Evolutionary conservation across 2,329 filamentous ascomycete genomes (phyloP).

Genomic region (Colletotrichum chlorophyti): DNA sequence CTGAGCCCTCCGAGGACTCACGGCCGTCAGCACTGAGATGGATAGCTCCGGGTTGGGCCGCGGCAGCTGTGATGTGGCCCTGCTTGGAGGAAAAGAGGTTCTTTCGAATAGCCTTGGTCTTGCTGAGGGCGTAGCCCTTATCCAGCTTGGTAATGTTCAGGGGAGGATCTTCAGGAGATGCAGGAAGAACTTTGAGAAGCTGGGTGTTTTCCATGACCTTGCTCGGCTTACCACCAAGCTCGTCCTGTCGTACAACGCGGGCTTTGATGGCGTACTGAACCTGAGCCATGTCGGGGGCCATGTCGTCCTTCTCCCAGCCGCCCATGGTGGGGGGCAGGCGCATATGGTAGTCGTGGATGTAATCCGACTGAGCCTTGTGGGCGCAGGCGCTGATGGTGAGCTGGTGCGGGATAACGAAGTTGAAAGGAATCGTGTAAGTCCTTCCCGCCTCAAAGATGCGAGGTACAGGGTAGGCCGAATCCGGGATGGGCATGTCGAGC

Average conservation of each 20-base stretch:
- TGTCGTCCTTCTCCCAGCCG: conserved; percentile 60
- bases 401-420: conserved; percentile 65
- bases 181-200: conserved; percentile 60
- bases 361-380: conserved; percentile 52
- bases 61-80: conserved; percentile 54
- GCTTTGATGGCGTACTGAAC: conserved; percentile 61
- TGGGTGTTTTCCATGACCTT: conserved; percentile 50
- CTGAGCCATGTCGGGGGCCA: conserved; percentile 60
- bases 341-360: conserved; percentile 58
- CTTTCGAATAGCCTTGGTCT: conserved; percentile 60
- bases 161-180: conserved; percentile 56
- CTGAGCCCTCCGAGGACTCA: conserved; percentile 47
- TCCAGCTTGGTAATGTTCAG: conserved; percentile 56
- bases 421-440: conserved; percentile 60
- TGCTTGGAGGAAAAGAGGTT: conserved; percentile 58
- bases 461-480: conserved; percentile 53
- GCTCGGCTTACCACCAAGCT: conserved; percentile 30
- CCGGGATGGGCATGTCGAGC: conserved; percentile 59
- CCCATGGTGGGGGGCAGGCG: conserved; percentile 60
- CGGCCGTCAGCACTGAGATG: conserved; percentile 59
- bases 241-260: conserved; percentile 45
- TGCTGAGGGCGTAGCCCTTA: conserved; percentile 55
- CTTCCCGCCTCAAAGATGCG: conserved; percentile 55
- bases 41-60: conserved; percentile 54
- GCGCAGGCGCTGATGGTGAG: conserved; percentile 64